A percentile compares a stretch with the other conserved stretches of the same genome.
Evolutionary conservation across 495 filamentous ascomycete species (phyloP).

Genomic region (Tetracladium setigerum): DNA sequence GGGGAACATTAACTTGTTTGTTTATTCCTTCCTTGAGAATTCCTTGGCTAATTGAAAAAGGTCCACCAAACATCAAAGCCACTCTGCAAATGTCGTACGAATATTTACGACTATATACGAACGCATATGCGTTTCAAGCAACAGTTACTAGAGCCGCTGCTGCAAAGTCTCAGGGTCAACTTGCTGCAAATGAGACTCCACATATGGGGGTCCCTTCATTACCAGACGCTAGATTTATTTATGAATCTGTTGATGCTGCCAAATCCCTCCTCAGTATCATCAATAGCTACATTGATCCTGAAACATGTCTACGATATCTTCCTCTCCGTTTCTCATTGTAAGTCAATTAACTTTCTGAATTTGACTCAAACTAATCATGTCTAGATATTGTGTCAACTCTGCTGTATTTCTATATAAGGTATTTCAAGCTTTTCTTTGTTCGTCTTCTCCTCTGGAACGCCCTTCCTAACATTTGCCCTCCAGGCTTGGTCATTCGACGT

Average conservation of each 20-base stretch:
- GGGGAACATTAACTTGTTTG: slow-evolving; percentile 50
- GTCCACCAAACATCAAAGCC: slow-evolving; percentile 47
- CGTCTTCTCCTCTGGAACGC: background rate
- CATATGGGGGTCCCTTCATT: slow-evolving; percentile 47
- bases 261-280: slow-evolving; percentile 47
- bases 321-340: slow-evolving; percentile 48
- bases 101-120: slow-evolving; percentile 54
- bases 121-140: slow-evolving; percentile 58
- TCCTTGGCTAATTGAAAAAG: slow-evolving; percentile 24
- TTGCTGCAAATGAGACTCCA: slow-evolving; percentile 26
- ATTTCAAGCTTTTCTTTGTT: background rate
- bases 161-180: slow-evolving; percentile 30
- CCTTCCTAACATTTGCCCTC: background rate
- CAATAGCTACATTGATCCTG: slow-evolving; percentile 43
- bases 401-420: slow-evolving; percentile 17
- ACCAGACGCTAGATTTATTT: slow-evolving; percentile 52
- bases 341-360: slow-evolving; percentile 18
- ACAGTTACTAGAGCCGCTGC: slow-evolving; percentile 49
- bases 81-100: slow-evolving; percentile 54
- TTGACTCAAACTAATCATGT: background rate
- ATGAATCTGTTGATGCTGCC: slow-evolving; percentile 50
- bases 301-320: slow-evolving; percentile 48
- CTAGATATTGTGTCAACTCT: slow-evolving; percentile 13
- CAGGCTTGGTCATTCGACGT: slow-evolving; percentile 10
- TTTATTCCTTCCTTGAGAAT: slow-evolving; percentile 1